Evolutionary conservation across 1,139 yeast species (phyloP).

Genomic region (Wickerhamomyces sp.): DNA sequence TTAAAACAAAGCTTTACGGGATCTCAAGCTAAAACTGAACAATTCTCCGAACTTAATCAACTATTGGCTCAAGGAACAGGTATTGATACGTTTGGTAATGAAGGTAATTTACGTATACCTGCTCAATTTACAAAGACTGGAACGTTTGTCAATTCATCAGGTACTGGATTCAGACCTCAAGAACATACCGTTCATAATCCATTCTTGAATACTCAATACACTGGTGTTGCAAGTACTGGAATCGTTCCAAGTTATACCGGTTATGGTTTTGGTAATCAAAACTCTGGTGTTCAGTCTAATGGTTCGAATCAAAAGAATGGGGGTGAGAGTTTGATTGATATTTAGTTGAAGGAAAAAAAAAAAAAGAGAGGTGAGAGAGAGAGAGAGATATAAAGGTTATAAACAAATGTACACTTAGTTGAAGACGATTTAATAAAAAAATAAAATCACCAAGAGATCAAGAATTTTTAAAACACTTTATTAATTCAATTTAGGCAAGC

Average conservation of each 20-base stretch:
- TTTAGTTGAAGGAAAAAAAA: constrained; percentile 12
- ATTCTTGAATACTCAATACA: constrained; percentile 67
- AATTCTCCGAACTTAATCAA: constrained; percentile 68
- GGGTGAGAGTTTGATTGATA: constrained; percentile 24
- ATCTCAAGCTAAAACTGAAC: constrained; percentile 41
- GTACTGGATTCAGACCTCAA: constrained; percentile 70
- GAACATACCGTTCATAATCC: constrained; percentile 48
- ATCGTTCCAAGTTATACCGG: constrained; percentile 76
- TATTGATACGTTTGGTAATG: constrained; percentile 91
- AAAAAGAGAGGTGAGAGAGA: no score
- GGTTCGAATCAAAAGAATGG: constrained; percentile 31
- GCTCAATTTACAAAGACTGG: constrained; percentile 88
- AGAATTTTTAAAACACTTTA: no score
- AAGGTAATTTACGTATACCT: constrained; percentile 84
- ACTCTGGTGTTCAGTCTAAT: constrained; percentile 33
- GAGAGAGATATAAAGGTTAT: no score
- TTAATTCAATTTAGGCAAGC: no score
- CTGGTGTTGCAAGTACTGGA: constrained; percentile 62
- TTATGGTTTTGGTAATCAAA: constrained; percentile 83
- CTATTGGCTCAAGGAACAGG: constrained; percentile 87
- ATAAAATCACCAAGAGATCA: no score
- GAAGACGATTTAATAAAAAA: no score
- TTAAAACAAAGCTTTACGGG: constrained; percentile 42
- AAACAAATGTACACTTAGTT: no score
- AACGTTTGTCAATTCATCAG: constrained; percentile 78